These are phyloP conservation scores for Ilyonectria sp. DNA, from an alignment of 2,329 filamentous ascomycete species.

Conservation along the genomic window DNA sequence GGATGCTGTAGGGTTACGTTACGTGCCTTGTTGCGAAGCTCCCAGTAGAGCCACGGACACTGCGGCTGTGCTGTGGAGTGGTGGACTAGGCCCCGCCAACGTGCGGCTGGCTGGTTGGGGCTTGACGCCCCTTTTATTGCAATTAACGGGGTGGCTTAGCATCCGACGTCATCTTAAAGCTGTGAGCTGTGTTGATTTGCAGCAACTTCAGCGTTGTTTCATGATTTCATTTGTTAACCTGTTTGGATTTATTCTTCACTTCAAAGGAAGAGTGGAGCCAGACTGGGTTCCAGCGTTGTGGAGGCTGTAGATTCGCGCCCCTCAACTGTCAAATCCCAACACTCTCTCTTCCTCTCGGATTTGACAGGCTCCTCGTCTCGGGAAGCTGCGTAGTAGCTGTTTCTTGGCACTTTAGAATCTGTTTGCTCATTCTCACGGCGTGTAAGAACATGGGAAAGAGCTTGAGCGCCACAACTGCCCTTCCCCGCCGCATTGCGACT, in stretches of 20 bases:
- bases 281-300: not conserved
- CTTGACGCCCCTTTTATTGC: slow-evolving; percentile 24
- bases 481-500: not conserved
- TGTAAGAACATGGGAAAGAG: not conserved
- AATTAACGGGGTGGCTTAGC: slow-evolving; percentile 28
- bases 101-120: slow-evolving; percentile 28
- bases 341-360: not conserved
- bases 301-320: not conserved
- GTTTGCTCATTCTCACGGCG: not conserved
- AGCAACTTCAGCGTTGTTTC: not conserved
- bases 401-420: not conserved
- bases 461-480: not conserved
- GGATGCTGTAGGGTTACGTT: slow-evolving; percentile 48
- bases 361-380: not conserved
- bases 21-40: slow-evolving; percentile 48
- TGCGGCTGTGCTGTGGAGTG: slow-evolving; percentile 46
- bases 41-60: slow-evolving; percentile 36
- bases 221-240: not conserved
- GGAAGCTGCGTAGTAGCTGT: not conserved
- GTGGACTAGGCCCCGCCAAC: slow-evolving; percentile 41
- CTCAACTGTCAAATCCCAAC: not conserved
- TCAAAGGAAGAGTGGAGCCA: not conserved
- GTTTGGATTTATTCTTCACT: not conserved
- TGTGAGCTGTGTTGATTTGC: not conserved
- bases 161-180: slow-evolving; percentile 25